Conservation (phyloP, 345 rosid genomes). For the Cochlearia excelsa region DNA sequence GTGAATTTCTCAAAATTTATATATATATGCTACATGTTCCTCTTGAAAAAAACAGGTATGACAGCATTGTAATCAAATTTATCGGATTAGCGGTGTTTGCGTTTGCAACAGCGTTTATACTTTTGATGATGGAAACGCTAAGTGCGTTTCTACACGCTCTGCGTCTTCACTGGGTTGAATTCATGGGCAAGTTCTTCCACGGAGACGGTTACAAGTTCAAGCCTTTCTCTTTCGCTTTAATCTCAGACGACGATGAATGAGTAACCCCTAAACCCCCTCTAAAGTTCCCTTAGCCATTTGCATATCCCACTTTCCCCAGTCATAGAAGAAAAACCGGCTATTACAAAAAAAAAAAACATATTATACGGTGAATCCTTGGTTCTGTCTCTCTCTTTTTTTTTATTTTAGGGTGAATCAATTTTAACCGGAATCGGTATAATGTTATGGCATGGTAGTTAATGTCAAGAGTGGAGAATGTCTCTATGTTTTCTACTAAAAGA, state of each 20-base stretch:
- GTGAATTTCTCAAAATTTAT: background rate
- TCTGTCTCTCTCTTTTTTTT: background rate
- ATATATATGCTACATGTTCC: background rate
- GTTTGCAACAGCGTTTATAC: conserved; percentile 87
- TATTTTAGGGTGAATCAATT: background rate
- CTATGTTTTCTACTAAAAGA: too few species aligned
- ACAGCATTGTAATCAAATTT: conserved; percentile 61
- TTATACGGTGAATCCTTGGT: conserved; percentile 31
- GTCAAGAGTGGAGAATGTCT: conserved; percentile 17
- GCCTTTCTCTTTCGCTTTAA: conserved; percentile 72
- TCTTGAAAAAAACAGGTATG: conserved; percentile 53
- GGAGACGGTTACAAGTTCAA: conserved; percentile 96
- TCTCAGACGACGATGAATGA: conserved; percentile 51
- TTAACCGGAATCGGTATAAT: background rate
- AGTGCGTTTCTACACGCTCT: conserved; percentile 93
- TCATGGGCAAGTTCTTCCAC: conserved; percentile 79
- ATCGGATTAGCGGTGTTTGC: conserved; percentile 79
- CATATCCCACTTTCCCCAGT: conserved; percentile 21
- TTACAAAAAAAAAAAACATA: conserved; percentile 13
- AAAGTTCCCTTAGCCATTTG: conserved; percentile 9
- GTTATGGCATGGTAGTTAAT: conserved; percentile 15
- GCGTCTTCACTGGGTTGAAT: conserved; percentile 99
- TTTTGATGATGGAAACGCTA: conserved; percentile 94
- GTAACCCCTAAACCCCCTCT: background rate
- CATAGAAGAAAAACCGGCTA: conserved; percentile 17